Evolutionary conservation across 192 early-diverging fungal species (phyloP).

Genomic region (Linnemannia schmuckeri): DNA sequence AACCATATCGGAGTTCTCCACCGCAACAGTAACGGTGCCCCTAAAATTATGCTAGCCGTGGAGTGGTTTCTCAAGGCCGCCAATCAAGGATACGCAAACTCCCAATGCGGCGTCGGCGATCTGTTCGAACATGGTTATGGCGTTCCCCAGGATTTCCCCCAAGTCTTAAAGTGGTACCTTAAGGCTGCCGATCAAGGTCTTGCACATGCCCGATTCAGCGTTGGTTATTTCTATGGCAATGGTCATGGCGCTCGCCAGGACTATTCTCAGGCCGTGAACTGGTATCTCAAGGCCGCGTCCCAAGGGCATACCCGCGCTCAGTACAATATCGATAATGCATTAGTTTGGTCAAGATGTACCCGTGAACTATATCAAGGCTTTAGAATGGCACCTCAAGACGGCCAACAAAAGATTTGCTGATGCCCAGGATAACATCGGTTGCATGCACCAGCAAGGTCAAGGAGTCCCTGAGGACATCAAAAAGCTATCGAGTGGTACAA

Average conservation of each 20-base stretch:
- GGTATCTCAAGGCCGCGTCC: too few relatives aligned
- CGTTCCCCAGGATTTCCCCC: too few relatives aligned
- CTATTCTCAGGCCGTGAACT: too few relatives aligned
- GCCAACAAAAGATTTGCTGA: background rate
- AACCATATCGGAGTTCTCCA: background rate
- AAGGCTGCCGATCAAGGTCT: background rate
- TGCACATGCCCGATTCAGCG: too few relatives aligned
- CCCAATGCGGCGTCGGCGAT: too few relatives aligned
- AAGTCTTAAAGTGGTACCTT: too few relatives aligned
- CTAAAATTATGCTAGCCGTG: background rate
- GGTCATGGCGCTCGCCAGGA: too few relatives aligned
- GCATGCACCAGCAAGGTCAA: too few relatives aligned
- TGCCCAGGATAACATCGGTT: background rate
- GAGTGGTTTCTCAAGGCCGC: background rate
- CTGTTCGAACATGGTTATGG: too few relatives aligned
- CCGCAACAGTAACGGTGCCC: background rate
- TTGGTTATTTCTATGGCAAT: too few relatives aligned
- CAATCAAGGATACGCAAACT: background rate
- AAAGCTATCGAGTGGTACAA: background rate
- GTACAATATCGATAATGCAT: background rate
- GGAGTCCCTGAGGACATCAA: too few relatives aligned
- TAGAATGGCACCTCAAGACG: background rate
- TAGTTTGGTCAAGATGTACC: background rate
- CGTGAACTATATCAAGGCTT: background rate
- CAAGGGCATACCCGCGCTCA: background rate